A percentile compares a stretch with the other conserved stretches of the same genome.
Evolutionary conservation across 495 filamentous ascomycete species (phyloP).

Genomic region (Xanthoparmelia taractica): DNA sequence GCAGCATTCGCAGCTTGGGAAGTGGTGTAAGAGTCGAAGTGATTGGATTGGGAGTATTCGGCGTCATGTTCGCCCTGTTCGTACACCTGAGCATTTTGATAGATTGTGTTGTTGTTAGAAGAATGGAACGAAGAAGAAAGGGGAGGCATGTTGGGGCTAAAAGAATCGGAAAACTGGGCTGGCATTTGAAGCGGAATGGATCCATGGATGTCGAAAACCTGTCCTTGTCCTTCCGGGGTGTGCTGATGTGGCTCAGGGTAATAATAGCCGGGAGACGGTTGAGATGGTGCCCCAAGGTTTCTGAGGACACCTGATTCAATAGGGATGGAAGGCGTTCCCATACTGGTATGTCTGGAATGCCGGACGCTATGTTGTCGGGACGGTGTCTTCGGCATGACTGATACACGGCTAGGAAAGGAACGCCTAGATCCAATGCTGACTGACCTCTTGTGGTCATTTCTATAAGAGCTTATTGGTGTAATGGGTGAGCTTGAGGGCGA

Average conservation of each 20-base stretch:
- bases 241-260: background rate
- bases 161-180: background rate
- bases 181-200: background rate
- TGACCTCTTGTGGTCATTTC: background rate
- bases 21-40: constrained; percentile 22
- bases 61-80: constrained; percentile 19
- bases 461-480: background rate
- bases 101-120: background rate
- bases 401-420: background rate
- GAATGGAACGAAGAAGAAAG: background rate
- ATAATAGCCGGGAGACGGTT: background rate
- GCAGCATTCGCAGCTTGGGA: constrained; percentile 22
- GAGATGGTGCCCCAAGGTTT: background rate
- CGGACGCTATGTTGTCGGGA: background rate
- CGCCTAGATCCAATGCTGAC: background rate
- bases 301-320: background rate
- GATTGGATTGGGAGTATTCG: constrained; percentile 15
- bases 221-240: background rate
- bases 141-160: background rate
- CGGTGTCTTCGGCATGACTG: background rate
- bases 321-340: background rate
- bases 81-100: constrained; percentile 6
- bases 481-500: background rate
- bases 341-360: background rate
- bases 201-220: background rate